These are phyloP conservation scores for Solanum aculeatissimum DNA, from an alignment of 305 asterid genomes.

Conservation along the genomic window DNA sequence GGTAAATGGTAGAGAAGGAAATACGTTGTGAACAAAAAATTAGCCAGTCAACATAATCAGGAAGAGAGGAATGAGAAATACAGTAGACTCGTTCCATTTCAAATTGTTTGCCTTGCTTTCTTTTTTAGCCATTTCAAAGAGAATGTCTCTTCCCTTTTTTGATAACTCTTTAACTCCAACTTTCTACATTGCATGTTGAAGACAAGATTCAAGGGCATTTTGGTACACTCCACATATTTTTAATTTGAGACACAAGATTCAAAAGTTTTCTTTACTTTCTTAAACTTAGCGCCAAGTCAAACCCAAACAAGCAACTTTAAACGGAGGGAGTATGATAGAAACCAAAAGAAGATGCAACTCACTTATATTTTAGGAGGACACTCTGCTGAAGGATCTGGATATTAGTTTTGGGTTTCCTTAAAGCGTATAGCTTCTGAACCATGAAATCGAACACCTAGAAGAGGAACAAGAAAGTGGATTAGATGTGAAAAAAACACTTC, in stretches of 20 bases:
- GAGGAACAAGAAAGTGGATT: constrained; percentile 4
- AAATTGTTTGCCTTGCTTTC: not conserved
- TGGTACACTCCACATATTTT: not conserved
- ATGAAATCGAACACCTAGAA: constrained; percentile 82
- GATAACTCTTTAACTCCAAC: not conserved
- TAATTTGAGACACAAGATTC: not conserved
- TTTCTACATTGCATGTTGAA: not conserved
- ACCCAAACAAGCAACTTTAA: not conserved
- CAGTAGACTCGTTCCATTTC: not conserved
- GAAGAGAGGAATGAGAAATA: not conserved
- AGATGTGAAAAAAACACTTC: not conserved
- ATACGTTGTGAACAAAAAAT: not conserved
- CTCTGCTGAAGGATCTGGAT: constrained; percentile 98
- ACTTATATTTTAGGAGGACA: constrained; percentile 95
- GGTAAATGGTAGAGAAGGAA: not conserved
- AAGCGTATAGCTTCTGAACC: constrained; percentile 84
- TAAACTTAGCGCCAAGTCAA: not conserved
- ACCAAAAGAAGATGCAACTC: constrained; percentile 19
- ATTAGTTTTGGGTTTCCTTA: constrained; percentile 97
- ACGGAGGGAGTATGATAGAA: not conserved
- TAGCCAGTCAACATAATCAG: not conserved
- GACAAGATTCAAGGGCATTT: not conserved
- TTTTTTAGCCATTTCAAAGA: not conserved
- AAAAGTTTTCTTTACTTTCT: not conserved
- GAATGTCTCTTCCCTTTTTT: not conserved